Evolutionary conservation across 73 alveolate species (phyloP), one percentile per base, ranked within the genome.

Genomic region (Uronychia setigera): DNA sequence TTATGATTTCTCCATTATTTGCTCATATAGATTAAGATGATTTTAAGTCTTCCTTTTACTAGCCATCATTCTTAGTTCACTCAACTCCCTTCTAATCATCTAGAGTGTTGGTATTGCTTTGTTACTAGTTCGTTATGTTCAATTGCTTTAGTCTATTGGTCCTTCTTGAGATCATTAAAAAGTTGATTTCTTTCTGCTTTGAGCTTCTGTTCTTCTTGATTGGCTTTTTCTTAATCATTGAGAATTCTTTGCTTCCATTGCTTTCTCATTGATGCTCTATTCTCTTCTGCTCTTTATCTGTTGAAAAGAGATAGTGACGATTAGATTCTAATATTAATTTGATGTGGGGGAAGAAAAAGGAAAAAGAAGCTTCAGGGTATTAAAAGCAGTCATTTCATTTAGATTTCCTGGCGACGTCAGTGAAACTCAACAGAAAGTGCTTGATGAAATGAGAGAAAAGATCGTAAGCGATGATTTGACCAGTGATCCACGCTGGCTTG

Each of bases 401-500:
- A 46, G 67, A 46, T 46, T 46, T 46, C 67, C 67, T 11, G 79
- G 79, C 29, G 79, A 67, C 26, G 32, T 67, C 29, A 67, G 79
- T 67, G 34, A 25, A 5, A 25, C 5, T 5, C 5, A 26, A 30
- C 34, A 67, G 26, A 28, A 13, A 5, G 79, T 26, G 9, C 79
- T 67, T 26, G 30, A 5, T 5, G 79, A 67, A 13, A 1, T 67
- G 14, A 67, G 26, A 30, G 79, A 67, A 33, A 32, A 19, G 60
- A 78, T 34, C 67, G 25, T 85, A 0, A 28, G 27, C n/a, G 35
- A 85, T 0, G 26, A 85, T 26, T 35, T 74, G 31, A 35, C 77
- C 32, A 34, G 77, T 9, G 87, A 85, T 30, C 83, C 74, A 28
- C 86, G 86, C 1, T 57, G 76, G 78, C 77, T 28, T 75, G 97